Evolutionary conservation across 2,329 filamentous ascomycete species (phyloP).

Genomic region (Lecanicillium sp.): DNA sequence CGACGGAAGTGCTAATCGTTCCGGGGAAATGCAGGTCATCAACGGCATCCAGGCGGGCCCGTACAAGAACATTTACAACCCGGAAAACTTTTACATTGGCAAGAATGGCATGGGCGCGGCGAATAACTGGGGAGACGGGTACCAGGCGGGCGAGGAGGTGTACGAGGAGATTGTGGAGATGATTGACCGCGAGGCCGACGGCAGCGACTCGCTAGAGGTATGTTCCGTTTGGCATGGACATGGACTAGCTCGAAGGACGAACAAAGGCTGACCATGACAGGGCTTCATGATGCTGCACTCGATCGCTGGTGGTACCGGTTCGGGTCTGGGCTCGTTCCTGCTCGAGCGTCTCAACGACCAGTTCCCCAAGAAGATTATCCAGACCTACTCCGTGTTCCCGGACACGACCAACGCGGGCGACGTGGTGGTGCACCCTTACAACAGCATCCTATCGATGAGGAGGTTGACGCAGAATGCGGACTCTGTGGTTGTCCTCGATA

Average conservation of each 20-base stretch:
- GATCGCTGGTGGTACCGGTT: constrained; percentile 94
- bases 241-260: background rate
- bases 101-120: constrained; percentile 90
- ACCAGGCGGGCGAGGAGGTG: constrained; percentile 83
- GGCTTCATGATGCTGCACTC: constrained; percentile 99
- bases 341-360: constrained; percentile 93
- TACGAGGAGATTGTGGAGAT: constrained; percentile 98
- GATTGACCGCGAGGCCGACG: constrained; percentile 97
- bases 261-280: constrained; percentile 35
- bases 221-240: too few species aligned
- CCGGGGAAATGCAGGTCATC: constrained; percentile 53
- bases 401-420: constrained; percentile 82
- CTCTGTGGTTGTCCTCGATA: constrained; percentile 94
- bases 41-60: constrained; percentile 87
- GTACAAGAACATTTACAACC: constrained; percentile 99
- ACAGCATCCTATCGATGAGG: constrained; percentile 88
- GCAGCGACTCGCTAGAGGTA: constrained; percentile 91
- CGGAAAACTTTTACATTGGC: constrained; percentile 96
- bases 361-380: constrained; percentile 98
- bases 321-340: constrained; percentile 90
- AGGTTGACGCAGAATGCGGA: constrained; percentile 93
- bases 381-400: constrained; percentile 97
- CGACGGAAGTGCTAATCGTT: background rate
- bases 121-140: constrained; percentile 98
- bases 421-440: constrained; percentile 97